Evolutionary conservation across 2,329 filamentous ascomycete genomes (phyloP).

Genomic region (Diaporthe capsici): DNA sequence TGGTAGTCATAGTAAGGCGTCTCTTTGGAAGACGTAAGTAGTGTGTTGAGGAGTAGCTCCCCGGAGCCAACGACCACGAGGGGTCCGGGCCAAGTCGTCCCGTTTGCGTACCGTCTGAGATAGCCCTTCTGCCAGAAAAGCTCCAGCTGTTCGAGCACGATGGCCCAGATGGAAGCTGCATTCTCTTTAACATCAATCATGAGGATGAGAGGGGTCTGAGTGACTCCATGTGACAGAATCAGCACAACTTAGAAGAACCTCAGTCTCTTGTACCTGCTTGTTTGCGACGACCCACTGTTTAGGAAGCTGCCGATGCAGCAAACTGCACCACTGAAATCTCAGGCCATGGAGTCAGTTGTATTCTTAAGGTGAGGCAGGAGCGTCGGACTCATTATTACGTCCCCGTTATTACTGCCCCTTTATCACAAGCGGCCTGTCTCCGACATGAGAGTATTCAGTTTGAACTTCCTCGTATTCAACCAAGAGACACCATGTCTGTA

Average conservation of each 20-base stretch:
- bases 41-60: too few species aligned
- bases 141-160: too few species aligned
- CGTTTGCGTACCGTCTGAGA: too few species aligned
- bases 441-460: background rate
- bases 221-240: background rate
- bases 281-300: background rate
- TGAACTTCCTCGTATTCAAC: background rate
- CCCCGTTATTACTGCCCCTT: background rate
- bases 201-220: too few species aligned
- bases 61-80: too few species aligned
- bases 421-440: background rate
- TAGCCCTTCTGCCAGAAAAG: too few species aligned
- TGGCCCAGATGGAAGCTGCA: too few species aligned
- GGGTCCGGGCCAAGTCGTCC: too few species aligned
- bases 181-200: too few species aligned
- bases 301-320: background rate
- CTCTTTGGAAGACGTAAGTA: too few species aligned
- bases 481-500: background rate
- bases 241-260: background rate
- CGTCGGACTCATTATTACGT: background rate
- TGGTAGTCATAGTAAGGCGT: too few species aligned
- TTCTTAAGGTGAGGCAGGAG: background rate
- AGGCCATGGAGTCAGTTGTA: background rate
- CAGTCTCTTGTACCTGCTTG: background rate
- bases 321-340: background rate